Conservation (phyloP, 352 stramenopile species). For the Phytopythium oedochilum region DNA sequence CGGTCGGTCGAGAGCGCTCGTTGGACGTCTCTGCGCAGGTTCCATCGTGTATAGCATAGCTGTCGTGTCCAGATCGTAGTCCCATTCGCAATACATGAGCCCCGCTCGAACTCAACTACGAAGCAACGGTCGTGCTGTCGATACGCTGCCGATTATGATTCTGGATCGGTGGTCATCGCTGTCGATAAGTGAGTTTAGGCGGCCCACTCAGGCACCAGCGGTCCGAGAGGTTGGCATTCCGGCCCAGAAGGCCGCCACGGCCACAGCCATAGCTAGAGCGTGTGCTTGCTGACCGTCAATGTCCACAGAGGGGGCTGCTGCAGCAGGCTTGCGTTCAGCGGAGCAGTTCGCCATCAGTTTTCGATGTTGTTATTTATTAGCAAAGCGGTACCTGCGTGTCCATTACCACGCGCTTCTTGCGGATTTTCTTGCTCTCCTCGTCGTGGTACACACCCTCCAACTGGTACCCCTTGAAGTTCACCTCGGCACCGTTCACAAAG, state of each 20-base stretch:
- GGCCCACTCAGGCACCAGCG: conserved; percentile 13
- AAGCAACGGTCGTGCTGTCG: not conserved
- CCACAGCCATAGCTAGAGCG: no score
- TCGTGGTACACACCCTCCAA: conserved; percentile 7
- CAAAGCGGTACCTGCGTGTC: conserved; percentile 16
- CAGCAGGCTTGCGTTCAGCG: no score
- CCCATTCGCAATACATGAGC: not conserved
- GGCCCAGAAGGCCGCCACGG: no score
- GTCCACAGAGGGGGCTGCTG: no score
- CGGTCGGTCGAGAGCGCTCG: no score
- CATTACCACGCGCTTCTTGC: not conserved
- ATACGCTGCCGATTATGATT: not conserved
- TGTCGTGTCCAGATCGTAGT: no score
- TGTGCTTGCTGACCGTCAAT: no score
- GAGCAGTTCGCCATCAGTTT: no score
- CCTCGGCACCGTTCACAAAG: conserved; percentile 1
- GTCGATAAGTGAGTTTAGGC: not conserved
- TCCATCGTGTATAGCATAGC: not conserved
- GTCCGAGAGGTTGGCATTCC: no score
- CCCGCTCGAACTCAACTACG: not conserved
- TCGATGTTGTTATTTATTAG: no score
- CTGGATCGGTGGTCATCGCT: not conserved
- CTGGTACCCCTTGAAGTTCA: conserved; percentile 12
- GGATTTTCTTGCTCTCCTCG: conserved; percentile 4
- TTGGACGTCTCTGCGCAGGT: not conserved